These are phyloP conservation scores for Phytopythium kandeliae DNA, from an alignment of 352 stramenopile species.

Conservation along the genomic window DNA sequence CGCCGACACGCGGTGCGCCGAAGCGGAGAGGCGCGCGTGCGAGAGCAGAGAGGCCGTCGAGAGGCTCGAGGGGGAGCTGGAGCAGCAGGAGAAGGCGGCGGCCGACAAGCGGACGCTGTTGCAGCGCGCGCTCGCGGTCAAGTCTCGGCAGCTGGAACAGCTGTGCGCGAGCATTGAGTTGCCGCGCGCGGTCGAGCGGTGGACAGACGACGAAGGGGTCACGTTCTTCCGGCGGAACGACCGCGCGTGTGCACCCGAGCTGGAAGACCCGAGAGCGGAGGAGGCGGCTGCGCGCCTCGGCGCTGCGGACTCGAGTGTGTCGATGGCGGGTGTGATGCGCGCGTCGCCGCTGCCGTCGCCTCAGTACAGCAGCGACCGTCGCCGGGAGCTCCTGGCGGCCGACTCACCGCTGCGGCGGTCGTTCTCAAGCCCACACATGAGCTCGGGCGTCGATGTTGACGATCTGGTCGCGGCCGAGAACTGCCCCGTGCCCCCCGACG, in stretches of 20 bases:
- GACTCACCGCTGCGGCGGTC: slow-evolving; percentile 31
- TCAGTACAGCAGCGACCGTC: neutral
- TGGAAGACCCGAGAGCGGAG: slow-evolving; percentile 55
- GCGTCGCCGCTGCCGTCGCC: neutral
- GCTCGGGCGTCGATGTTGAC: slow-evolving; percentile 3
- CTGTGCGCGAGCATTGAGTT: slow-evolving; percentile 47
- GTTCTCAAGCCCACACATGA: slow-evolving; percentile 35
- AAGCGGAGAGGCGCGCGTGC: slow-evolving; percentile 22
- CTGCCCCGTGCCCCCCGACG: slow-evolving; percentile 39
- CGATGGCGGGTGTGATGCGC: neutral
- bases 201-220: slow-evolving; percentile 45
- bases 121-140: slow-evolving; percentile 40
- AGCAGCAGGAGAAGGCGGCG: slow-evolving; percentile 37
- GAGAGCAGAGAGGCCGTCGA: slow-evolving; percentile 21
- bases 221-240: slow-evolving; percentile 41
- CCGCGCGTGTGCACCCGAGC: slow-evolving; percentile 18
- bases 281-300: slow-evolving; percentile 14
- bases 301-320: neutral
- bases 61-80: slow-evolving; percentile 39
- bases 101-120: slow-evolving; percentile 32
- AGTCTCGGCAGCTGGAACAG: slow-evolving; percentile 45
- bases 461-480: slow-evolving; percentile 27
- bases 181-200: slow-evolving; percentile 28
- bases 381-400: slow-evolving; percentile 8
- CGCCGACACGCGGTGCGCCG: slow-evolving; percentile 1